Base-by-base conservation (phyloP, 805 yeast genomes). In the Teunomyces pallodes region DNA sequence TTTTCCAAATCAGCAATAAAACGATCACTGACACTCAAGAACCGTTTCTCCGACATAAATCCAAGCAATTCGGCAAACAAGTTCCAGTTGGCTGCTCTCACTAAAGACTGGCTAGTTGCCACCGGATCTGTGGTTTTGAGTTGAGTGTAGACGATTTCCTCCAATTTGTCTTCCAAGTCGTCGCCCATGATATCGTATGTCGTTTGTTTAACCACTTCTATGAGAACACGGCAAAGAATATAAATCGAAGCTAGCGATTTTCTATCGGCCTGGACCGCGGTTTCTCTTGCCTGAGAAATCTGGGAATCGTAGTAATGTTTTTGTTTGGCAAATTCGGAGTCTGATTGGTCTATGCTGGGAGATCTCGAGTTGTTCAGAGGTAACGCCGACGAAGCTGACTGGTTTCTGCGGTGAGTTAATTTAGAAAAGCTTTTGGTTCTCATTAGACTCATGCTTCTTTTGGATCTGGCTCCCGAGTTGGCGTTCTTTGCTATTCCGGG, bases 1-100 rank as follows among this genome's bases (percentile, higher is more conserved):
- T 86, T 89, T 60, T 94, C 99, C 46, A 94, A 68, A 58, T 92
- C 97, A 0, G 96, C 95, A 46, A 94, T 87, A 60, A 94, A 94
- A 48, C 96, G 71, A 63, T 94, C 99, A 60, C 96, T 88, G 1
- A 94, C 98, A 47, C 90, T 84, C 9, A 89, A 63, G 55, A 94
- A 90, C 45, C 95, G 76, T 53, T 83, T 83, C 40, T 81, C 86
- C 0, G 96, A 88, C 96, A 95, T 90, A 54, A 83, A 84, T 1
- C 99, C 99, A 36, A 95, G 67, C 5, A 94, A 72, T 52, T 87
- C 87, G 0, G 98, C 96, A 65, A 94, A 84, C 31, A 91, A 76
- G 58, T 87, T 86, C 98, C 98, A 94, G 63, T 94, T 94, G 0
- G 97, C 90, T 6, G 94, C 84, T 48, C 96, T 79, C 2, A 92